phyloP scores from a whole-genome alignment of 108 stramenopile genomes.

The Fistulifera pelliculosa region DNA sequence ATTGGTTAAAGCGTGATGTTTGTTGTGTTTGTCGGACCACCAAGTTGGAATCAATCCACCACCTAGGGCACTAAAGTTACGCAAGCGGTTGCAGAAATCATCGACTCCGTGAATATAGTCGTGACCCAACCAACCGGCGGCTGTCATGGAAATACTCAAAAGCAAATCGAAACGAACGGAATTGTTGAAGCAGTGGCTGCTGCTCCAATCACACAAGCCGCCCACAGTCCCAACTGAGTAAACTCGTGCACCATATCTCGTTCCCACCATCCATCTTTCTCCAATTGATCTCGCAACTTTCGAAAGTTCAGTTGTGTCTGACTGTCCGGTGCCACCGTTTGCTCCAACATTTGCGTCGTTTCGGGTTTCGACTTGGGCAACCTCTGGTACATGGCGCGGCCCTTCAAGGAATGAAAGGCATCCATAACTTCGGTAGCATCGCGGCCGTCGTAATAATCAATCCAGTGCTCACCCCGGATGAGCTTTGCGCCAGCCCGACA shows the following conservation, averaged over 20 bases:
- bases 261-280: conserved; percentile 84
- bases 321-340: conserved; percentile 34
- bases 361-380: conserved; percentile 46
- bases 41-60: conserved; percentile 75
- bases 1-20: conserved; percentile 82
- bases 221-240: conserved; percentile 63
- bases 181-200: conserved; percentile 36
- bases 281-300: conserved; percentile 62
- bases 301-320: conserved; percentile 73
- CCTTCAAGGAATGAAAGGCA: conserved; percentile 81
- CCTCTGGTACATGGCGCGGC: conserved; percentile 63
- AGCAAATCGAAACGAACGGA: conserved; percentile 33
- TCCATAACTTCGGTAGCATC: conserved; percentile 94
- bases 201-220: conserved; percentile 43
- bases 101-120: conserved; percentile 90
- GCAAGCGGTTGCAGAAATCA: conserved; percentile 41
- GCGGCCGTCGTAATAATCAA: conserved; percentile 87
- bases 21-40: conserved; percentile 90
- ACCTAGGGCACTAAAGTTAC: conserved; percentile 61
- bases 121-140: conserved; percentile 89
- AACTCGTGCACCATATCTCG: conserved; percentile 72
- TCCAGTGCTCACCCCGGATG: conserved; percentile 92
- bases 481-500: conserved; percentile 84
- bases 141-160: conserved; percentile 74
- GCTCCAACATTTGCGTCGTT: conserved; percentile 30